These are phyloP conservation scores for Recurvomyces mirabilis DNA, from an alignment of 495 filamentous ascomycete genomes.

Conservation along the genomic window DNA sequence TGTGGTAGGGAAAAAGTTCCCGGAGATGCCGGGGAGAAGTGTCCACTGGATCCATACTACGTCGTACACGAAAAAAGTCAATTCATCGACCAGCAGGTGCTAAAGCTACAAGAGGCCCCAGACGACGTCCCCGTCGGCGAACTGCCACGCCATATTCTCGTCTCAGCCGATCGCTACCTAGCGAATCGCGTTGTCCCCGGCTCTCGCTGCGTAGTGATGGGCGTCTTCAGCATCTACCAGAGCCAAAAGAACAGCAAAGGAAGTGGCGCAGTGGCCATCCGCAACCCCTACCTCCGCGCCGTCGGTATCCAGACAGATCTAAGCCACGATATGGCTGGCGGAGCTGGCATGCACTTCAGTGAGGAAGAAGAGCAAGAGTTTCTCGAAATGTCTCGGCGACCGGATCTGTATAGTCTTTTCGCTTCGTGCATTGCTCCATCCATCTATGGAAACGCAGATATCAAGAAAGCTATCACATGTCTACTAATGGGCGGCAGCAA, in stretches of 20 bases:
- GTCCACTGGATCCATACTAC: conserved; percentile 90
- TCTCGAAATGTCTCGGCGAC: conserved; percentile 77
- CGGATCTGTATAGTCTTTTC: conserved; percentile 84
- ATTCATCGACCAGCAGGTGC: conserved; percentile 96
- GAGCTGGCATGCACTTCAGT: conserved; percentile 56
- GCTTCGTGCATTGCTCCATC: conserved; percentile 91
- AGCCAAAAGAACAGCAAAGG: conserved; percentile 66
- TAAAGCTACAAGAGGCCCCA: conserved; percentile 96
- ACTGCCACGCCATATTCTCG: conserved; percentile 83
- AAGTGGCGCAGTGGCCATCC: conserved; percentile 66
- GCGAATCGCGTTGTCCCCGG: conserved; percentile 94
- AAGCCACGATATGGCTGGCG: conserved; percentile 81
- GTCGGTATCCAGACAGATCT: conserved; percentile 85
- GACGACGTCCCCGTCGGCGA: conserved; percentile 98
- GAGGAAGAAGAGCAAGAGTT: conserved; percentile 98
- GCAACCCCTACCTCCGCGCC: conserved; percentile 91
- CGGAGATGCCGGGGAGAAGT: conserved; percentile 53
- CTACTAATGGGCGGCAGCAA: conserved; percentile 92
- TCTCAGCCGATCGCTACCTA: conserved; percentile 90
- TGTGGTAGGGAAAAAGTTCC: conserved; percentile 54
- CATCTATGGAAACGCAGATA: conserved; percentile 92
- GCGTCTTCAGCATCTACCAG: conserved; percentile 96
- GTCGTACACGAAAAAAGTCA: conserved; percentile 87
- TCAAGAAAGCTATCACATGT: conserved; percentile 98
- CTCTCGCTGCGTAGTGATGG: conserved; percentile 88